These are phyloP conservation scores for Neurospora crassa DNA, from an alignment of 2,329 filamentous ascomycete genomes.

Conservation along the genomic window DNA sequence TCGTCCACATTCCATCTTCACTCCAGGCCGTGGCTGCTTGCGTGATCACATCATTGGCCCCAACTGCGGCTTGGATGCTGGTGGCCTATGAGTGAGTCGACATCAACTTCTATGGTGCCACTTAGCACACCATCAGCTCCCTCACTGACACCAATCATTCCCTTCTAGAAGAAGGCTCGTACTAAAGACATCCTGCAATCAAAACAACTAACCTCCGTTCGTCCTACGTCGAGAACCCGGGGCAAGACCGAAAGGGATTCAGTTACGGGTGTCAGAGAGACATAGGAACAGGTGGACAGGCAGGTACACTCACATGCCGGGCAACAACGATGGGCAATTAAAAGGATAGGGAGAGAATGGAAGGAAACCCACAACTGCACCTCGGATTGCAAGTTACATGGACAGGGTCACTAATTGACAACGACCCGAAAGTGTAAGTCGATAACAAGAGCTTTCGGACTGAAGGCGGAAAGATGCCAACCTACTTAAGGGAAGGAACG, in stretches of 20 bases:
- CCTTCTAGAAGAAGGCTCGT: neutral
- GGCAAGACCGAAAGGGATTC: neutral
- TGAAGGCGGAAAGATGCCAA: neutral
- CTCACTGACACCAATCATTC: neutral
- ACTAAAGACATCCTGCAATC: neutral
- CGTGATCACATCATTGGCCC: neutral
- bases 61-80: neutral
- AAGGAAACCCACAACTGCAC: no score
- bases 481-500: no score
- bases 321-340: neutral
- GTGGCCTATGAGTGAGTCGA: neutral
- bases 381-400: no score
- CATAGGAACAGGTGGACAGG: neutral
- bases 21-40: neutral
- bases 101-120: neutral
- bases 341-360: no score
- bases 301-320: neutral
- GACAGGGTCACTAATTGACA: no score
- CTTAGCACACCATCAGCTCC: neutral
- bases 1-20: neutral
- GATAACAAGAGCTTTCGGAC: neutral
- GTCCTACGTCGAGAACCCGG: neutral
- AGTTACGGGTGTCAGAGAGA: neutral
- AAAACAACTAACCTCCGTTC: neutral
- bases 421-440: neutral